These are phyloP conservation scores for Arthrinium phaeospermum DNA, from an alignment of 2,329 filamentous ascomycete genomes.

Conservation along the genomic window DNA sequence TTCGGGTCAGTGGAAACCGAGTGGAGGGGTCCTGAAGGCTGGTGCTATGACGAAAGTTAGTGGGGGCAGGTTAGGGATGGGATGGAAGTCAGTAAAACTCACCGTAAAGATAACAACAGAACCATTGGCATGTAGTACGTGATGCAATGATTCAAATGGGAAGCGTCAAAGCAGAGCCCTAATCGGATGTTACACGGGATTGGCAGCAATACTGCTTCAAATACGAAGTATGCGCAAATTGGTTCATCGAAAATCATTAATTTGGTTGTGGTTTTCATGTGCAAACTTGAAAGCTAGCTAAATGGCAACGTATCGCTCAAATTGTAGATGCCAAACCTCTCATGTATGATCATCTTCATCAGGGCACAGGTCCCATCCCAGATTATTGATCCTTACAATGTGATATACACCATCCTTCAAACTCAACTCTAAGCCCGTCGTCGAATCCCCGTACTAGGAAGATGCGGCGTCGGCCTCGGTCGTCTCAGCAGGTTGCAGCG, in stretches of 20 bases:
- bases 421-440: not conserved
- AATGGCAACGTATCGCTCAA: not conserved
- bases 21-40: not conserved
- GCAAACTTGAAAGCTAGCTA: not conserved
- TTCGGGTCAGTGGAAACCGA: constrained; percentile 14
- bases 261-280: not conserved
- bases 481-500: constrained; percentile 43
- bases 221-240: not conserved
- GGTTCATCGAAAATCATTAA: not conserved
- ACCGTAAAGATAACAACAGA: not conserved
- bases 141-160: not conserved
- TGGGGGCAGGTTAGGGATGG: not conserved
- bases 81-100: not conserved
- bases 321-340: not conserved
- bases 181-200: not conserved
- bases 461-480: constrained; percentile 23
- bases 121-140: not conserved
- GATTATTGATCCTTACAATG: not conserved
- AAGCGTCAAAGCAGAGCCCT: not conserved
- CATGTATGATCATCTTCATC: not conserved
- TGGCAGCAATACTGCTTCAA: not conserved
- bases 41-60: not conserved
- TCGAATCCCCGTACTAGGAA: not conserved
- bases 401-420: not conserved
- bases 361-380: too few relatives aligned